Conservation (phyloP, 495 filamentous ascomycete species). For the Clohesyomyces aquaticus region DNA sequence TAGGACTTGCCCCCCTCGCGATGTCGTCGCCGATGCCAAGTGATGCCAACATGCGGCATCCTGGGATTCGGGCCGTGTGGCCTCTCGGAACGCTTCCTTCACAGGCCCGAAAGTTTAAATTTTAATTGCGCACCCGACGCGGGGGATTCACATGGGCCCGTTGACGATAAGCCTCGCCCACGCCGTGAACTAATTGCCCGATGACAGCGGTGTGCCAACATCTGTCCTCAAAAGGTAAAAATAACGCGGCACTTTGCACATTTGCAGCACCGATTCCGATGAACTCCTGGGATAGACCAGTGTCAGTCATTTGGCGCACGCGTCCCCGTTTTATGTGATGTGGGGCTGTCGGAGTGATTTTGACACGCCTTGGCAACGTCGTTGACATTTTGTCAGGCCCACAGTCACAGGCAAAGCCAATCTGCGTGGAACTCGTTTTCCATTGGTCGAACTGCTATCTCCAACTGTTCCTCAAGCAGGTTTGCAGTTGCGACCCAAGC, state of each 20-base stretch:
- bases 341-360: background rate
- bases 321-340: background rate
- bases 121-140: background rate
- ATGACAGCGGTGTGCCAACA: background rate
- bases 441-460: background rate
- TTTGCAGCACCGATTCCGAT: background rate
- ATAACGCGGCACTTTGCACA: background rate
- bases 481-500: background rate
- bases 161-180: background rate
- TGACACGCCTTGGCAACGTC: background rate
- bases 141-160: background rate
- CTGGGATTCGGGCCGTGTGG: background rate
- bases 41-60: background rate
- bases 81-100: background rate
- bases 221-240: background rate
- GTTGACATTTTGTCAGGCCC: too few species aligned
- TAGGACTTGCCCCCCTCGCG: background rate
- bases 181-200: background rate
- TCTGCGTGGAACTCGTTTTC: background rate
- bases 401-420: background rate
- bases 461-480: background rate
- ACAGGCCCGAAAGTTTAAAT: background rate
- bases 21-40: background rate
- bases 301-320: background rate
- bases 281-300: background rate